A percentile compares a stretch with the other conserved stretches of the same genome.
Conservation (phyloP, 495 filamentous ascomycete genomes). For the Tuber umbilicatum region DNA sequence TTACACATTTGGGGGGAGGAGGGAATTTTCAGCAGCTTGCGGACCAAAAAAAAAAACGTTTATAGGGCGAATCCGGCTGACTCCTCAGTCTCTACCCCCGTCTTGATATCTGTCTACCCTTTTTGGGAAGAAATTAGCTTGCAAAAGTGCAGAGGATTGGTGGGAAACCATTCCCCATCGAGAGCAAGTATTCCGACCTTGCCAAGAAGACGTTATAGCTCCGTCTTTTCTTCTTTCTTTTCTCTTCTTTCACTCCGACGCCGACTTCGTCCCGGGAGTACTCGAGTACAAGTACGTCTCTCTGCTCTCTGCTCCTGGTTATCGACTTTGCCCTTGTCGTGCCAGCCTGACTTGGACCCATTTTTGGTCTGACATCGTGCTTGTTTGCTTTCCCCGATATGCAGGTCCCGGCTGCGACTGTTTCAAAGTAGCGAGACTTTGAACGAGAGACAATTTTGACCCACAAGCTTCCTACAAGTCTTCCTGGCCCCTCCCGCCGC, state of each 20-base stretch:
- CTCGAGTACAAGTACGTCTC: slow-evolving; percentile 5
- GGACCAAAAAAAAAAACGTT: not conserved
- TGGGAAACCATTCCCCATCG: slow-evolving; percentile 7
- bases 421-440: slow-evolving; percentile 18
- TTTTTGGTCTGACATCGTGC: not conserved
- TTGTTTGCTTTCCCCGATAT: not conserved
- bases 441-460: not conserved
- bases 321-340: not conserved
- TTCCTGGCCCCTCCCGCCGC: not conserved
- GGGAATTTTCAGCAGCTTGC: not conserved
- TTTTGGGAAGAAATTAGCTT: not conserved
- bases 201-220: slow-evolving; percentile 21
- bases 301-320: not conserved
- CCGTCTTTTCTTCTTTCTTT: not conserved
- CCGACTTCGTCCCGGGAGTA: slow-evolving; percentile 33
- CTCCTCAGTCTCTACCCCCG: not conserved
- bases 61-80: not conserved
- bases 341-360: slow-evolving; percentile 15
- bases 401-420: slow-evolving; percentile 10
- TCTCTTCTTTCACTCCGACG: not conserved
- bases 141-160: not conserved
- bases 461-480: not conserved
- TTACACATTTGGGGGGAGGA: not conserved
- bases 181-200: slow-evolving; percentile 14
- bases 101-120: not conserved